Base-by-base conservation (phyloP, 2,329 filamentous ascomycete genomes). In the Harringtonia lauricola region DNA sequence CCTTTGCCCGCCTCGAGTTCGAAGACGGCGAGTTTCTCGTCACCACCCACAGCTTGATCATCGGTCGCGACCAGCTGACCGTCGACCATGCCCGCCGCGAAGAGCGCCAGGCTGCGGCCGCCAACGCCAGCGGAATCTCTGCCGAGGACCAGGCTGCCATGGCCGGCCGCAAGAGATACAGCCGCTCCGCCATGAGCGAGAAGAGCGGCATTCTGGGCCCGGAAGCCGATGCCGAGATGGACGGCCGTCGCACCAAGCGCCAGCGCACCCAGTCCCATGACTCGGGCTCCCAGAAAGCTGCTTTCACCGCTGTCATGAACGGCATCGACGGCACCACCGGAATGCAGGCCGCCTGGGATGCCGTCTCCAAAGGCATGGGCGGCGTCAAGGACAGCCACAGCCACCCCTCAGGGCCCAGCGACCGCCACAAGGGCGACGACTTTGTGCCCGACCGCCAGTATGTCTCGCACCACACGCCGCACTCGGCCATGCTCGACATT, bases 1-100 rank as follows among this genome's bases (percentile, higher is more conserved):
- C 72, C 3, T 78, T 76, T 57, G 74, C 74, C 36, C 66, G 69
- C 42, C 66, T 89, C 48, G 75, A 80, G 54, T 88, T 89, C 57
- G 71, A 74, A 51, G 84, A 89, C 64, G 82, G 83, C 56, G 74
- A 79, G 44, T 88, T 85, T 59, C 83, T 85, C 61, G 83, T 89
- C 78, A 86, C 79, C 41, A 86, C 82, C 2, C 81, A 81, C 53
- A 71, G 76, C 42, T 73, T 88, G 52, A 74, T 84, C 45, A 76
- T 89, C 24, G 83, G 83, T 43, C 79, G 84, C 48, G 83, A 88
- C 59, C 70, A 79, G 54, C 64, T 68, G 42, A 78, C 78, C 10
- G 61, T 77, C 50, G 63, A 70, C 43, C 68, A 74, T 51, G 76
- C 75, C 19, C 66, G 68, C 36, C 64, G 64, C 44, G 68, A 76